Base-by-base conservation (phyloP, 768 basidiomycete genomes). In the Tricholoma terreum region DNA sequence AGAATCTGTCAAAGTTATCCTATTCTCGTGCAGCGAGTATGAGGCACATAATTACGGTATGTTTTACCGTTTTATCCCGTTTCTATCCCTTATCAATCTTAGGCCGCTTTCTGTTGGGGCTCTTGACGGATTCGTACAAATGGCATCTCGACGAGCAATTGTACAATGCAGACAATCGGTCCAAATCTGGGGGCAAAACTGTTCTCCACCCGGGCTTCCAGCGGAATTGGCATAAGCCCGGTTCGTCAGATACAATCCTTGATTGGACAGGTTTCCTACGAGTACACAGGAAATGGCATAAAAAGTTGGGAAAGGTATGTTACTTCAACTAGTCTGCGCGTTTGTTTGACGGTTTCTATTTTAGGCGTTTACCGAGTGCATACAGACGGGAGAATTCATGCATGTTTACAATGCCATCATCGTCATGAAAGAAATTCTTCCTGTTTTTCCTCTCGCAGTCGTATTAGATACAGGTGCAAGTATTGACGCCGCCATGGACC, bases 351-450 rank as follows among this genome's bases (percentile, higher is more conserved):
- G 9, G 27, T 22, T 22, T 30, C 34, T 38, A 36, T 57, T 33
- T 17, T 65, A 94, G 94, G 85, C 84, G 55, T 84, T 98, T 62
- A 76, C 80, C 17, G 87, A 85, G 31, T 94, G 90, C 67, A 87
- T 98, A 59, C 82, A 87, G 65, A 89, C 94, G 2, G 84, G 83
- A 50, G 95, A 95, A 66, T 98, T 95, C 70, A 96, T 98, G 90
- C 94, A 94, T 65, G 91, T 98, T 54, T 95, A 96, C 72, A 99
- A 99, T 67, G 83, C 92, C n/a, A 90, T 98, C 71, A 84, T 95
- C 36, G 87, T 99, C 27, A 78, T 97, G 61, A 92, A 94, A 66
- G 92, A 97, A 69, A 84, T 98, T 19, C 80, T 94, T 30, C 87
- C 91, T 1, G 88, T 92, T 50, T 97, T 97, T 73, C 96, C 96